Percentiles rank a stretch among this genome's conserved stretches.
phyloP scores from a whole-genome alignment of 306 rosid species.

The Ormosia semicastrata region DNA sequence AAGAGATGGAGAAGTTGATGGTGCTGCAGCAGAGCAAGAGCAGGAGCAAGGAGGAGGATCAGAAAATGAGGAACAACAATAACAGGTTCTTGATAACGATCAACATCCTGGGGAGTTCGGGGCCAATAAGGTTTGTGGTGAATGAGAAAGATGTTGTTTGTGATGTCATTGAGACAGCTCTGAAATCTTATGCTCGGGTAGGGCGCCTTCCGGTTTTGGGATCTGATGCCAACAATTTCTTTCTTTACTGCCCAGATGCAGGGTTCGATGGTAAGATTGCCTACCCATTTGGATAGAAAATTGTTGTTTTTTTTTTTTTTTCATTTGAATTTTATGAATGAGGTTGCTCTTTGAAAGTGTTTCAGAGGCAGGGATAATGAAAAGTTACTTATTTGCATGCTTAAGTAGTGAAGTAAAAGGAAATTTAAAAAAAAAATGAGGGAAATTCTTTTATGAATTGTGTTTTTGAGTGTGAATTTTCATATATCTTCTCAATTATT shows the following conservation, averaged over 20 bases:
- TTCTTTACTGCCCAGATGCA: slow-evolving; percentile 46
- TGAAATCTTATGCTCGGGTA: slow-evolving; percentile 63
- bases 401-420: too few species aligned
- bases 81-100: slow-evolving; percentile 59
- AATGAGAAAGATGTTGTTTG: slow-evolving; percentile 49
- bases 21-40: slow-evolving; percentile 4
- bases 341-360: background rate
- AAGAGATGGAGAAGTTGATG: background rate
- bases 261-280: slow-evolving; percentile 48
- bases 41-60: background rate
- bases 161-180: slow-evolving; percentile 51
- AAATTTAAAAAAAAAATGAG: too few species aligned
- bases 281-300: background rate
- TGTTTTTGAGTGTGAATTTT: too few species aligned
- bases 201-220: slow-evolving; percentile 65
- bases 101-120: slow-evolving; percentile 64
- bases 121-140: slow-evolving; percentile 68
- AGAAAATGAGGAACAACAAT: background rate
- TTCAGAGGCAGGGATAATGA: too few species aligned
- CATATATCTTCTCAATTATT: too few species aligned
- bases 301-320: background rate
- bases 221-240: slow-evolving; percentile 39
- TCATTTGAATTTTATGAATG: background rate
- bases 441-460: too few species aligned
- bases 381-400: too few species aligned